Percentiles rank a stretch among this genome's conserved stretches.
Conservation (phyloP, 208 protist genomes). For the Zelonia costaricensis region DNA sequence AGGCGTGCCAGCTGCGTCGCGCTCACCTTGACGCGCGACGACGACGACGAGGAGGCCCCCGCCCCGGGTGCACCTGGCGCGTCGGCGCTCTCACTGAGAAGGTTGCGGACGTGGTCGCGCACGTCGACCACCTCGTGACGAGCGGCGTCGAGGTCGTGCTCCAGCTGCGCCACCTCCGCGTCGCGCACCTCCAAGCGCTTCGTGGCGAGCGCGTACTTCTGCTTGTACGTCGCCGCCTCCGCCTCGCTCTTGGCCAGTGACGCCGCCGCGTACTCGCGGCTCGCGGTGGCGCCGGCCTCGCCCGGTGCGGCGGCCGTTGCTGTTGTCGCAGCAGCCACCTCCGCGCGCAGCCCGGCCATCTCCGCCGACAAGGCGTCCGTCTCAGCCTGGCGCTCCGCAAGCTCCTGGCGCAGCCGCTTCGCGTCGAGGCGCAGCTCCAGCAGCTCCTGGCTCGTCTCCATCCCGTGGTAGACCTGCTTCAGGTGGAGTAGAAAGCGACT, state of each 20-base stretch:
- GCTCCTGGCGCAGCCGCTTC: slow-evolving; percentile 25
- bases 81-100: slow-evolving; percentile 18
- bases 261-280: slow-evolving; percentile 22
- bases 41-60: background rate
- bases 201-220: slow-evolving; percentile 68
- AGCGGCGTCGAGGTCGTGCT: slow-evolving; percentile 62
- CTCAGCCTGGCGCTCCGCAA: slow-evolving; percentile 45
- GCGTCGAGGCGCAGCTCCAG: slow-evolving; percentile 37
- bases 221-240: slow-evolving; percentile 71
- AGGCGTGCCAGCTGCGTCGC: slow-evolving; percentile 29
- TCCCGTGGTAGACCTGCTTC: slow-evolving; percentile 55
- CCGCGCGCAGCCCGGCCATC: slow-evolving; percentile 25
- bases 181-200: slow-evolving; percentile 73
- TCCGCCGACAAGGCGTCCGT: slow-evolving; percentile 42
- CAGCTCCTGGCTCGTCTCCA: slow-evolving; percentile 60
- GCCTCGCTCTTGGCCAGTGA: slow-evolving; percentile 55
- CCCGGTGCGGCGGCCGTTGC: background rate
- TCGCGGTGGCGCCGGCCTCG: background rate
- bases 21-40: slow-evolving; percentile 11
- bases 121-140: slow-evolving; percentile 55
- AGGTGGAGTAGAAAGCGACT: slow-evolving; percentile 67
- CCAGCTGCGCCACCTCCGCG: slow-evolving; percentile 66
- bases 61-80: background rate
- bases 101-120: slow-evolving; percentile 46
- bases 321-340: background rate